Evolutionary conservation across 2,329 filamentous ascomycete genomes (phyloP).

Genomic region (Drechslerella coelobrocha): DNA sequence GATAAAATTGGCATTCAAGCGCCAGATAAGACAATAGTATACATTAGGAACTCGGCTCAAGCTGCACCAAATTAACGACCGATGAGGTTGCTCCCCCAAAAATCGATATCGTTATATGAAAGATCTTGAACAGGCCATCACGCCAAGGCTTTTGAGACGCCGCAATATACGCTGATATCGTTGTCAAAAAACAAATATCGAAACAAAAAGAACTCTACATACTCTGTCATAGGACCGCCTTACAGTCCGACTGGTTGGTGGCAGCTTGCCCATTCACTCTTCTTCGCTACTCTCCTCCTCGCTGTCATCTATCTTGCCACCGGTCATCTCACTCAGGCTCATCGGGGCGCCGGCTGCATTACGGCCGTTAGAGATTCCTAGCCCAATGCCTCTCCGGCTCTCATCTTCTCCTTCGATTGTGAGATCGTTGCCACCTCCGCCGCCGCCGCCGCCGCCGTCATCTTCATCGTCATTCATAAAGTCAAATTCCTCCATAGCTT

Average conservation of each 20-base stretch:
- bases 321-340: constrained; percentile 29
- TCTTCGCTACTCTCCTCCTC: constrained; percentile 45
- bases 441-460: constrained; percentile 14
- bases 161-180: constrained; percentile 19
- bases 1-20: too few species aligned
- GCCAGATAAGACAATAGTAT: too few species aligned
- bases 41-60: neutral
- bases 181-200: constrained; percentile 6
- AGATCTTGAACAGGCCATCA: neutral
- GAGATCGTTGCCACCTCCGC: constrained; percentile 17
- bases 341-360: constrained; percentile 1
- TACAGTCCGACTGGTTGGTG: neutral
- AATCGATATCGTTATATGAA: neutral
- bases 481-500: constrained; percentile 34
- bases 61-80: neutral
- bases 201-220: neutral
- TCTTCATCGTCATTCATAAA: constrained; percentile 27
- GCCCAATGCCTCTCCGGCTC: constrained; percentile 20
- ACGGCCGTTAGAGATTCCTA: constrained; percentile 23
- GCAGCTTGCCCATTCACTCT: constrained; percentile 4
- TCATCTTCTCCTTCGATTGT: constrained; percentile 43
- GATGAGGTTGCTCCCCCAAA: neutral
- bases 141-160: constrained; percentile 4
- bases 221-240: too few species aligned
- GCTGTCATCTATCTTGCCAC: constrained; percentile 33